Evolutionary conservation across 2,329 filamentous ascomycete genomes (phyloP).

Genomic region (Scleromitrula shiraiana): DNA sequence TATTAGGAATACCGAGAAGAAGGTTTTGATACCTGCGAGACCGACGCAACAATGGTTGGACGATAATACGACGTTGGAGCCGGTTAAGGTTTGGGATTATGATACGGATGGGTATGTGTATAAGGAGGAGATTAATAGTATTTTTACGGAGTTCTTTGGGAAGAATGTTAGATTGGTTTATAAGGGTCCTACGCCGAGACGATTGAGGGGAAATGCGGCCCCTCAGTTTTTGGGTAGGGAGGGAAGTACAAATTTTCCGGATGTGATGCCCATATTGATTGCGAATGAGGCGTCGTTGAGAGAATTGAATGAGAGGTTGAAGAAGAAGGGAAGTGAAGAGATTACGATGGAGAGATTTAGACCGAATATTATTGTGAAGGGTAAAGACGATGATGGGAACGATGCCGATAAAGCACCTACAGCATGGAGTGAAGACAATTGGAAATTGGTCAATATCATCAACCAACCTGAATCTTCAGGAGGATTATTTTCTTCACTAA

Average conservation of each 20-base stretch:
- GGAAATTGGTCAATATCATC: conserved; percentile 49
- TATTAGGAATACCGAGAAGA: conserved; percentile 32
- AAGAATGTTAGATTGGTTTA: conserved; percentile 49
- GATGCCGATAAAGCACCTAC: conserved; percentile 25
- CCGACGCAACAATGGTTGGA: conserved; percentile 46
- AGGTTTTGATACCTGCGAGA: conserved; percentile 46
- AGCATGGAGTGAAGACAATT: conserved; percentile 52
- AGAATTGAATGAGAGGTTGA: conserved; percentile 49
- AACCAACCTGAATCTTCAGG: background rate
- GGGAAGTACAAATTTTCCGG: conserved; percentile 49
- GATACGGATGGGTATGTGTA: conserved; percentile 51
- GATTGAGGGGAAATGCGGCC: conserved; percentile 47
- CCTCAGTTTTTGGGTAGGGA: conserved; percentile 44
- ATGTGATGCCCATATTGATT: conserved; percentile 49
- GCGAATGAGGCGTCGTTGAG: conserved; percentile 46
- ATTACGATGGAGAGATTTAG: conserved; percentile 55
- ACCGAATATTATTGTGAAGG: conserved; percentile 54
- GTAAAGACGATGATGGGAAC: conserved; percentile 30
- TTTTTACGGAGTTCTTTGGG: conserved; percentile 49
- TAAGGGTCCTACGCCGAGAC: conserved; percentile 50
- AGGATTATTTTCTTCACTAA: background rate
- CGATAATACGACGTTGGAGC: conserved; percentile 39
- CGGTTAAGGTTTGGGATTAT: conserved; percentile 50
- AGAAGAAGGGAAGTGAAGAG: conserved; percentile 33
- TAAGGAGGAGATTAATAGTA: conserved; percentile 39